Base-by-base conservation (phyloP, 176 grass and related monocot genomes). In the Zizania latifolia region DNA sequence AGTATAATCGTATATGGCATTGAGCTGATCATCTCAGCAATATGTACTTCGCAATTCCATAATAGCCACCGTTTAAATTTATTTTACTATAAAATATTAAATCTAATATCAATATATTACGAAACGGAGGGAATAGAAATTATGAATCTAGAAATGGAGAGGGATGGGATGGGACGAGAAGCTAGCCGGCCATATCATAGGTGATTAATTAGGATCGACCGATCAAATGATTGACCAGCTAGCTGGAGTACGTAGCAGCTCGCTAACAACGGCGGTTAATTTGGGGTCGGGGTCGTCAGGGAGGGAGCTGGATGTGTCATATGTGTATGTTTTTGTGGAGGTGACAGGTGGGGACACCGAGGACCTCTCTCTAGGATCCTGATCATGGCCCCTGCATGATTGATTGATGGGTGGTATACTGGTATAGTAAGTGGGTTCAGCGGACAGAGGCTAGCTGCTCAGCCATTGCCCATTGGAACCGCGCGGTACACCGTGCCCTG, bases 121-220 rank as follows among this genome's bases (percentile, higher is more conserved):
- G n/a, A n/a, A n/a, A n/a, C n/a, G n/a, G n/a, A n/a, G n/a, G n/a
- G n/a, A n/a, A n/a, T n/a, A n/a, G n/a, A n/a, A n/a, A n/a, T n/a
- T n/a, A n/a, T n/a, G n/a, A n/a, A n/a, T n/a, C 19, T 4, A 41
- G 63, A 17, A 19, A 43, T 64, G 77, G 36, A 39, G 8, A 69
- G 77, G 77, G 19, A 79, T 69, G 77, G 77, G 66, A 68, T 8
- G 40, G n/a, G 39, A 26, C 65, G 28, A 39, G 4, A 14, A 53
- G 5, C 48, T 53, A 53, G 6, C 46, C 46, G 19, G 46, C 17
- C 21, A 51, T n/a, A 51, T 51, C 7, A 6, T 51, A 6, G 19
- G 46, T n/a, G 19, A 51, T 51, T 51, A 6, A n/a, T n/a, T n/a
- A n/a, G 46, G 46, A 51, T 21, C 19, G 19, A 21, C n/a, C n/a